These are phyloP conservation scores for Candida suzukii DNA, from an alignment of 805 yeast species.

Conservation along the genomic window DNA sequence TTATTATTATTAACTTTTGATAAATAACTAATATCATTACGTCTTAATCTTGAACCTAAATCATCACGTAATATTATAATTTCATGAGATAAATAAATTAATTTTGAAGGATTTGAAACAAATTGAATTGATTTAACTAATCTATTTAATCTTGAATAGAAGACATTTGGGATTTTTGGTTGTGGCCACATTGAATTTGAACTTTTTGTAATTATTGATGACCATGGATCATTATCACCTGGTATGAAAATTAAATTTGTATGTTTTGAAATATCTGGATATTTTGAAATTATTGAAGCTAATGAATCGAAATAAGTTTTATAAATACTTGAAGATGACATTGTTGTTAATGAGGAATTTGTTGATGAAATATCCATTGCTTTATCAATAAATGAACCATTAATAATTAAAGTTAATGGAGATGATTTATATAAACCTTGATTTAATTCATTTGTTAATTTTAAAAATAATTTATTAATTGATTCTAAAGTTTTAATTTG, in stretches of 20 bases:
- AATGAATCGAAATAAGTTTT: conserved; percentile 67
- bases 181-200: conserved; percentile 64
- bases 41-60: conserved; percentile 57
- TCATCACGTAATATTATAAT: conserved; percentile 71
- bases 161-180: conserved; percentile 59
- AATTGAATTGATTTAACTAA: conserved; percentile 43
- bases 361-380: conserved; percentile 54
- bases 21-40: conserved; percentile 58
- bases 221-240: conserved; percentile 94
- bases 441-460: conserved; percentile 44
- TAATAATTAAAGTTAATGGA: conserved; percentile 68
- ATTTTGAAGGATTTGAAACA: conserved; percentile 73
- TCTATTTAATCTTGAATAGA: conserved; percentile 60
- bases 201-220: conserved; percentile 60
- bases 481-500: conserved; percentile 52
- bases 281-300: conserved; percentile 56
- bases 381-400: conserved; percentile 70
- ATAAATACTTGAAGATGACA: conserved; percentile 47
- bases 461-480: conserved; percentile 52
- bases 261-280: conserved; percentile 41
- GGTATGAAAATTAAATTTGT: conserved; percentile 72
- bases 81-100: conserved; percentile 80
- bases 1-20: conserved; percentile 13
- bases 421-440: conserved; percentile 10
- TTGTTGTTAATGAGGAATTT: conserved; percentile 41